Evolutionary conservation across 2,329 filamentous ascomycete species (phyloP).

Genomic region (Alternaria tenuissima): DNA sequence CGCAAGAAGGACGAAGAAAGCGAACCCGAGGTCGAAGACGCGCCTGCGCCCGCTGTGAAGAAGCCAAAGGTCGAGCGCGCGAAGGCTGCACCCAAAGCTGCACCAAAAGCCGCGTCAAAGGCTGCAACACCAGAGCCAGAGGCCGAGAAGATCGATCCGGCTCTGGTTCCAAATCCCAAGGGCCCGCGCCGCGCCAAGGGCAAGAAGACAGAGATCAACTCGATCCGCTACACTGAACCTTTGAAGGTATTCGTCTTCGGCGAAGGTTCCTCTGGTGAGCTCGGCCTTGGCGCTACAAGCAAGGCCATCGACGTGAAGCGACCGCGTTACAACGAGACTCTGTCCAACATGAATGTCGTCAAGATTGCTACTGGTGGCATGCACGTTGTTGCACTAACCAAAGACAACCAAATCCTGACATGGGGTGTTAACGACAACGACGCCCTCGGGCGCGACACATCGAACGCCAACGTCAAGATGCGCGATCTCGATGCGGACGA

Average conservation of each 20-base stretch:
- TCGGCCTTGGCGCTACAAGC: conserved; percentile 75
- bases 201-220: conserved; percentile 64
- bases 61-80: conserved; percentile 33
- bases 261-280: conserved; percentile 80
- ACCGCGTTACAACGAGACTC: conserved; percentile 72
- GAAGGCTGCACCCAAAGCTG: conserved; percentile 26
- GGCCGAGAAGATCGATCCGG: conserved; percentile 20
- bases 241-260: conserved; percentile 84
- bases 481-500: conserved; percentile 63
- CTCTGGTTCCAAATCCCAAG: conserved; percentile 36
- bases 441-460: conserved; percentile 78
- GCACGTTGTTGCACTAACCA: conserved; percentile 79
- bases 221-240: conserved; percentile 64
- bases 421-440: conserved; percentile 91
- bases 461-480: conserved; percentile 68
- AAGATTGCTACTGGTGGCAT: conserved; percentile 82
- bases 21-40: conserved; percentile 29
- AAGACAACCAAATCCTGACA: conserved; percentile 81
- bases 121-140: conserved; percentile 16
- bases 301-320: conserved; percentile 76
- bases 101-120: conserved; percentile 19
- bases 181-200: conserved; percentile 43
- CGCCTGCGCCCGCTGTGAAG: conserved; percentile 32
- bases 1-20: conserved; percentile 43
- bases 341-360: conserved; percentile 71